These are phyloP conservation scores for Luffa acutangula DNA, from an alignment of 306 rosid genomes.

Conservation along the genomic window DNA sequence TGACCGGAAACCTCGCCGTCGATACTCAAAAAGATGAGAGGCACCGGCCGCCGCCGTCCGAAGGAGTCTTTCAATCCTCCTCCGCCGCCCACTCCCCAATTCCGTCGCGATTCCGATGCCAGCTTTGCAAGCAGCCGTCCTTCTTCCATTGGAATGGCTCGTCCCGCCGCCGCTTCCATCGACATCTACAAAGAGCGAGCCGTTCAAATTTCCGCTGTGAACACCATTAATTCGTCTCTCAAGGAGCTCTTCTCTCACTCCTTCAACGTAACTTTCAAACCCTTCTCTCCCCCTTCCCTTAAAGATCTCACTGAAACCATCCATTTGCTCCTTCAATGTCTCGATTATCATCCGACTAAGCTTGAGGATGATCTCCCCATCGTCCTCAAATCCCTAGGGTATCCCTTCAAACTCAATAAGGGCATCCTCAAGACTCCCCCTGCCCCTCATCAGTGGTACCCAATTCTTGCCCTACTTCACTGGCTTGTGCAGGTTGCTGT, in stretches of 20 bases:
- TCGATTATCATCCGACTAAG: slow-evolving; percentile 39
- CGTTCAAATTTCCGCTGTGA: slow-evolving; percentile 37
- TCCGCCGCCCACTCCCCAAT: slow-evolving; percentile 40
- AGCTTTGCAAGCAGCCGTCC: slow-evolving; percentile 87
- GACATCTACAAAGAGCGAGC: slow-evolving; percentile 82
- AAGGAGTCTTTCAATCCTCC: slow-evolving; percentile 43
- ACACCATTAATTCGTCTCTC: slow-evolving; percentile 45
- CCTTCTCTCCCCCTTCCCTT: slow-evolving; percentile 51
- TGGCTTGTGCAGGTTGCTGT: slow-evolving; percentile 72
- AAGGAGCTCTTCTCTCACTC: slow-evolving; percentile 36
- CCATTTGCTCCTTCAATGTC: slow-evolving; percentile 33
- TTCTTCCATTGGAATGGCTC: slow-evolving; percentile 44
- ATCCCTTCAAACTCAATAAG: slow-evolving; percentile 65
- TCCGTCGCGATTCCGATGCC: slow-evolving; percentile 71
- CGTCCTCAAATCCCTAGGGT: slow-evolving; percentile 37
- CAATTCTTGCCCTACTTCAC: slow-evolving; percentile 66
- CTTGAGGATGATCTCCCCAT: slow-evolving; percentile 71
- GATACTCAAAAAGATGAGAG: slow-evolving; percentile 27
- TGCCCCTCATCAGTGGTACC: slow-evolving; percentile 86
- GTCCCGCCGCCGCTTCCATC: slow-evolving; percentile 17
- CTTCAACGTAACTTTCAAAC: slow-evolving; percentile 38
- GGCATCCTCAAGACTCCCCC: slow-evolving; percentile 64
- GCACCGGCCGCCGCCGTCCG: slow-evolving; percentile 33
- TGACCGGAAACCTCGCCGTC: background rate
- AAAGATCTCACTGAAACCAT: slow-evolving; percentile 63